Percentiles rank a stretch among this genome's conserved stretches.
These are phyloP conservation scores for Globisporangium cederbergense DNA, from an alignment of 352 stramenopile genomes.

Conservation along the genomic window DNA sequence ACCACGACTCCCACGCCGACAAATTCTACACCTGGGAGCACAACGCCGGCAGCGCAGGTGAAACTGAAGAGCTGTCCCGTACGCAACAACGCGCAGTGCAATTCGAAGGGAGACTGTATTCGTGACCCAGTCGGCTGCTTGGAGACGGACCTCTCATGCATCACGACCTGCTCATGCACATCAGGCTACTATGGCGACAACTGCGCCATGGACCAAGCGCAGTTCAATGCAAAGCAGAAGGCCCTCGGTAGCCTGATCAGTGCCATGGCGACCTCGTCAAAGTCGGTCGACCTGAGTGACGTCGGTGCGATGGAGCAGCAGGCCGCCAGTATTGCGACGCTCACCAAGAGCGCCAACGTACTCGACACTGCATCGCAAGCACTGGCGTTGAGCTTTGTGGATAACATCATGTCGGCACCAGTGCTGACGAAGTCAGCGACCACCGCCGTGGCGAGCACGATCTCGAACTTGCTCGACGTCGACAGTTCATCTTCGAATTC, in stretches of 20 bases:
- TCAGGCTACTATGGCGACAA: constrained; percentile 56
- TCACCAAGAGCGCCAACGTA: constrained; percentile 58
- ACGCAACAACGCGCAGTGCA: constrained; percentile 38
- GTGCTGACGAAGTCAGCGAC: constrained; percentile 49
- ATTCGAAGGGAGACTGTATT: constrained; percentile 43
- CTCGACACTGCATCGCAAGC: constrained; percentile 44
- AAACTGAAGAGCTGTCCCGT: constrained; percentile 50
- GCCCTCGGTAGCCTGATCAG: constrained; percentile 46
- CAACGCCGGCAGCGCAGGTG: constrained; percentile 20
- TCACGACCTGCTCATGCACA: constrained; percentile 44
- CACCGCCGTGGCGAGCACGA: constrained; percentile 44
- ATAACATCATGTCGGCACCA: constrained; percentile 48
- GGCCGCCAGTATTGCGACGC: constrained; percentile 55
- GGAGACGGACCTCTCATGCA: constrained; percentile 47
- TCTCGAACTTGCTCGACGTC: constrained; percentile 60
- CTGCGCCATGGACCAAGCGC: constrained; percentile 45
- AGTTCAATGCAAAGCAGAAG: constrained; percentile 51
- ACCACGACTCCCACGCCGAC: constrained; percentile 20
- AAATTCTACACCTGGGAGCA: constrained; percentile 12
- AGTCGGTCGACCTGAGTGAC: constrained; percentile 49
- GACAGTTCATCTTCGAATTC: constrained; percentile 15
- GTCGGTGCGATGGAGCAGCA: constrained; percentile 57
- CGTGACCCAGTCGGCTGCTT: constrained; percentile 36
- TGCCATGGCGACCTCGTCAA: constrained; percentile 49
- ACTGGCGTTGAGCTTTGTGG: constrained; percentile 50